A percentile compares a stretch with the other conserved stretches of the same genome.
phyloP scores from a whole-genome alignment of 2,329 filamentous ascomycete species.

The Chalaropsis thielavioides region DNA sequence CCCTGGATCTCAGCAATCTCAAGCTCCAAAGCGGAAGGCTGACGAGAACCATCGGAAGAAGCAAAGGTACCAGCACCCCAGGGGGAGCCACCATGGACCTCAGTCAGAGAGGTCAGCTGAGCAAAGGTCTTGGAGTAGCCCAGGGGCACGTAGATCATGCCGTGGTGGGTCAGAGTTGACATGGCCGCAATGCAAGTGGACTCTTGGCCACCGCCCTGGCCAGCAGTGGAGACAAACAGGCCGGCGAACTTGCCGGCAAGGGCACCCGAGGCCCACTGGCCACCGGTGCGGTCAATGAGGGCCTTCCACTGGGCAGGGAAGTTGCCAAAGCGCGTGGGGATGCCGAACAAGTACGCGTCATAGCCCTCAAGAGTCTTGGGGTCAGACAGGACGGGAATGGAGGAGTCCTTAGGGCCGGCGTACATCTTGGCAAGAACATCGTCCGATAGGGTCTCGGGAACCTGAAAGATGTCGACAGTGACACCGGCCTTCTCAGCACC shows the following conservation, averaged over 20 bases:
- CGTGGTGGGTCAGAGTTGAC: conserved; percentile 83
- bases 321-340: conserved; percentile 93
- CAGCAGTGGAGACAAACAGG: conserved; percentile 78
- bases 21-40: conserved; percentile 62
- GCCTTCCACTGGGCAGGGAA: conserved; percentile 92
- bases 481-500: conserved; percentile 84
- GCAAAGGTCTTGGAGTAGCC: conserved; percentile 73
- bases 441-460: conserved; percentile 71
- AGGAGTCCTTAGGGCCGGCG: conserved; percentile 59
- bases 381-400: conserved; percentile 48
- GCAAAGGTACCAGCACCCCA: conserved; percentile 95
- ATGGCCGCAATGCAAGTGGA: conserved; percentile 66
- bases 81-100: conserved; percentile 73
- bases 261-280: conserved; percentile 64
- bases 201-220: conserved; percentile 82
- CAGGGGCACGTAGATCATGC: conserved; percentile 89
- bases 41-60: conserved; percentile 62
- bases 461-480: conserved; percentile 67
- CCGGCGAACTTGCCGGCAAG: conserved; percentile 83
- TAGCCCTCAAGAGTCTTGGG: conserved; percentile 52
- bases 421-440: conserved; percentile 86
- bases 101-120: conserved; percentile 53
- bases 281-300: conserved; percentile 83
- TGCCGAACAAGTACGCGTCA: conserved; percentile 83
- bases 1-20: conserved; percentile 71